Base-by-base conservation (phyloP, 768 basidiomycete genomes). In the Gymnopilus junonius region DNA sequence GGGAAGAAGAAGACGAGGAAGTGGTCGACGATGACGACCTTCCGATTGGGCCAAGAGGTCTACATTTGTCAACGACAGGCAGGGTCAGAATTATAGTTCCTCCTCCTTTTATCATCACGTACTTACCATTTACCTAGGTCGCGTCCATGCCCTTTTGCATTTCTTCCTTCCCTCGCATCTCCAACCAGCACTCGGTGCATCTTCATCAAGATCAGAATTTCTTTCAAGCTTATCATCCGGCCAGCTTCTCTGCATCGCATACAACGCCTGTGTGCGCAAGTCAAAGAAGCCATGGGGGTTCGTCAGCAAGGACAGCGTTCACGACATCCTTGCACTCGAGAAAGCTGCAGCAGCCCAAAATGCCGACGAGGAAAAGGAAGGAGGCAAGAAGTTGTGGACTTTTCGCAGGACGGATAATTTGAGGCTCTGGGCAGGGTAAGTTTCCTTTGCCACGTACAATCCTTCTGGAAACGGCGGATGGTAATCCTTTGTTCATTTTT, bases 241-340 rank as follows among this genome's bases (percentile, higher is more conserved):
- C 0, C 91, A 94, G 69, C 75, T 93, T 8, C 83, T 96, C 12
- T 96, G 94, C 68, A 73, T 81, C 2, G 89, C 92, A 0, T 95
- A 94, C 77, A 97, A 96, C 73, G 75, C 84, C 11, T 90, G 87
- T 29, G 90, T 96, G 0, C 86, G 95, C 25, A 85, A 87, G 62
- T 94, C 93, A 8, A 86, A 86, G 50, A 87, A 90, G 66, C 92
- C 93, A 0, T 97, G 94, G 93, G 95, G 94, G 0, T 96, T 89
- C 74, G 90, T 96, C 60, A 91, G 84, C 63, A 76, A 82, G 45
- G 87, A 90, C 60, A 85, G 87, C 2, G 87, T 97, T 17, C 95
- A 96, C 69, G 92, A 94, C 69, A 87, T 96, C 48, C 74, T 87
- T 20, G 79, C 83, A 2, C 83, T 93, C 15, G 91, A 93, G 71